Evolutionary conservation across 169 alveolate species (phyloP), one percentile per base, ranked within the genome.

Genomic region (Plasmodium falciparum): DNA sequence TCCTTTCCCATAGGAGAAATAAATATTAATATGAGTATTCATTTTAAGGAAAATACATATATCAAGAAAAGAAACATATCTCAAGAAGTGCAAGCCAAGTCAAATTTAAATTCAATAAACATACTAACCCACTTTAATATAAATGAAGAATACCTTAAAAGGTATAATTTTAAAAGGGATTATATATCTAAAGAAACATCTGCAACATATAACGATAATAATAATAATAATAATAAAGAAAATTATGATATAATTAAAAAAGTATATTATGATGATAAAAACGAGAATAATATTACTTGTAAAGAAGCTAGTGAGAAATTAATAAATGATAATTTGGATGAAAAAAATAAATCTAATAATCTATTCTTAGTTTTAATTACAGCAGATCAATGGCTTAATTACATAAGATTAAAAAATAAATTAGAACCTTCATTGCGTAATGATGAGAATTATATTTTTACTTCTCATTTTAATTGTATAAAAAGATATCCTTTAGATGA

Each of bases 321-420:
- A 39, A 5, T 5, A 39, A 39, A 7, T 39, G 9, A 39, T 39
- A 39, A 39, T 39, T 39, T 39, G 9, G 47, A 39, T 39, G 47
- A 39, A 39, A 7, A 39, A 39, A 39, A 26, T n/a, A 78, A 78
- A 15, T 78, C 80, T 33, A 78, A 67, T 17, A 78, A 78, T 24
- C 3, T 78, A 65, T 78, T 65, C 47, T 69, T 78, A 50, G 78
- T 78, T 24, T 63, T 78, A n/a, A 78, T 78, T 43, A 78, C 89
- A 17, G 89, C 89, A 9, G 76, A 78, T 39, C 89, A 78, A 11
- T 78, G 89, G 89, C 47, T 78, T 20, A 78, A 78, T 45, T 78
- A 78, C 26, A 78, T 78, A 12, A 65, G 89, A 58, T 22, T 78
- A 33, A 78, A 78, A 71, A 78, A 78, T 52, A 78, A 78, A 66